Conservation (phyloP, 2,329 filamentous ascomycete genomes). For the Cytospora chrysosperma region DNA sequence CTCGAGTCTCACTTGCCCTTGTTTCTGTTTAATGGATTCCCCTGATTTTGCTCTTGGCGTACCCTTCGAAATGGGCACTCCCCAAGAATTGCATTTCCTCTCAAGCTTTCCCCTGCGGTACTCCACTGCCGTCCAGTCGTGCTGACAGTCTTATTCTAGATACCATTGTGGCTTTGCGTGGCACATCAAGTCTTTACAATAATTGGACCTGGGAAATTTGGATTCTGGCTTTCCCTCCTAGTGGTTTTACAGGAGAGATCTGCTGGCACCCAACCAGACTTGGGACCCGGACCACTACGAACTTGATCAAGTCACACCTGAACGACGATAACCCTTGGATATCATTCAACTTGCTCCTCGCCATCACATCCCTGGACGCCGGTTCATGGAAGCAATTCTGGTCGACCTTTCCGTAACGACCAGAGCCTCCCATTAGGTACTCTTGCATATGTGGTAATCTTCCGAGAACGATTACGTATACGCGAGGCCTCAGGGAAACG, state of each 20-base stretch:
- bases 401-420: background rate
- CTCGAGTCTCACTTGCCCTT: slow-evolving; percentile 22
- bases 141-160: slow-evolving; percentile 17
- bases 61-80: background rate
- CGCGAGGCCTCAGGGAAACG: background rate
- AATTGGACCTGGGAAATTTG: slow-evolving; percentile 9
- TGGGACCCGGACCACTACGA: too few relatives aligned
- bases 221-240: slow-evolving; percentile 10
- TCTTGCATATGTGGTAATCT: background rate
- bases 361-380: background rate
- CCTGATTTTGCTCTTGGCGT: background rate
- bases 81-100: slow-evolving; percentile 4
- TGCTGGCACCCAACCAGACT: too few relatives aligned
- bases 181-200: slow-evolving; percentile 21
- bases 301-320: too few relatives aligned
- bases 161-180: slow-evolving; percentile 6
- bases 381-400: slow-evolving; percentile 14
- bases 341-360: background rate
- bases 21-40: background rate
- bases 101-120: background rate
- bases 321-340: background rate
- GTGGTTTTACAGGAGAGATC: too few relatives aligned
- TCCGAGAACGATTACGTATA: background rate
- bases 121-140: slow-evolving; percentile 6
- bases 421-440: background rate